Percentiles rank a stretch among this genome's conserved stretches.
Evolutionary conservation across 768 basidiomycete species (phyloP).

Genomic region (Mrakia hoshinonis): DNA sequence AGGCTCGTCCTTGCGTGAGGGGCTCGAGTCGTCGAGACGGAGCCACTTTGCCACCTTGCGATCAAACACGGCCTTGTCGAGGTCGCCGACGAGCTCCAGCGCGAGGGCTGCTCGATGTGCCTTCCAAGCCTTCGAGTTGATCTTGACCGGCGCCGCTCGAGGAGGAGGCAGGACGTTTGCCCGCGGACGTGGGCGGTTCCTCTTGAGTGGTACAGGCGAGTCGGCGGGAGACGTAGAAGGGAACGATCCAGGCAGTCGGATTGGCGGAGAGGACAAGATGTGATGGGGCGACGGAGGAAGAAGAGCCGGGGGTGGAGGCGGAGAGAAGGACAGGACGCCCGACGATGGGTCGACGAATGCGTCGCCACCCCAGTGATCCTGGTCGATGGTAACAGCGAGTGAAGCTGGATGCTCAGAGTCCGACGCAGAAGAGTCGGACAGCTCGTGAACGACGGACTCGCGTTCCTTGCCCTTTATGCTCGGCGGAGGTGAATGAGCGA

Average conservation of each 20-base stretch:
- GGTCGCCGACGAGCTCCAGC: conserved; percentile 14
- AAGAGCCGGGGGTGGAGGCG: not conserved
- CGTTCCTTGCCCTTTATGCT: not conserved
- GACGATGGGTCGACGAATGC: not conserved
- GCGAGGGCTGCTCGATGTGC: conserved; percentile 17
- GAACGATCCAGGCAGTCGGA: not conserved
- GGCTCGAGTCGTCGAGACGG: not conserved
- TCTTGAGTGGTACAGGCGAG: not conserved
- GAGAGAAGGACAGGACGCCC: conserved; percentile 1
- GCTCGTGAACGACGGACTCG: not conserved
- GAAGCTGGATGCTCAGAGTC: not conserved
- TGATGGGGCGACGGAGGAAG: not conserved
- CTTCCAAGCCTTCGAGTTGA: conserved; percentile 28
- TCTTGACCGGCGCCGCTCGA: not conserved
- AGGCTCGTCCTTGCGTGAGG: not conserved
- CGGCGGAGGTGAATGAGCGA: not conserved
- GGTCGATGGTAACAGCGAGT: not conserved
- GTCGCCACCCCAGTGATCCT: not conserved
- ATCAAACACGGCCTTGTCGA: conserved; percentile 17
- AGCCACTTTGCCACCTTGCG: not conserved
- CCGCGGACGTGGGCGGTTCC: not conserved
- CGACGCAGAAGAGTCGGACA: not conserved
- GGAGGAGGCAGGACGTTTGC: not conserved
- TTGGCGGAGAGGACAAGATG: not conserved
- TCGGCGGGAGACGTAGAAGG: not conserved